Evolutionary conservation across 2,329 filamentous ascomycete species (phyloP).

Genomic region (Lecanosticta acicola): DNA sequence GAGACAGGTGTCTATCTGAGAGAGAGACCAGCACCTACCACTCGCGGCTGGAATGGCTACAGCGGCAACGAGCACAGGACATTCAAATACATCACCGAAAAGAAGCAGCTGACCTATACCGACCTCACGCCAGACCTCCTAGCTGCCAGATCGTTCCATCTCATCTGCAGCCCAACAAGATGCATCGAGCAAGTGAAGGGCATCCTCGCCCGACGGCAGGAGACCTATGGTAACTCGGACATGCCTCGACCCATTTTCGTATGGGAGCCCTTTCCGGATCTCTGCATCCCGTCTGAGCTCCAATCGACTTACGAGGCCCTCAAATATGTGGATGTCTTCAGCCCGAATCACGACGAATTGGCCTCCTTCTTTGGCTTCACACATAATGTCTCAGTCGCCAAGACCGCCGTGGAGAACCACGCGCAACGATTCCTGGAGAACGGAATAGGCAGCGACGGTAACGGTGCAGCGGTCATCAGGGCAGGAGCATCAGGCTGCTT

Average conservation of each 20-base stretch:
- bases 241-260: slow-evolving; percentile 60
- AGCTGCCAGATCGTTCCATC: slow-evolving; percentile 71
- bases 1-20: slow-evolving; percentile 67
- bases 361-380: slow-evolving; percentile 67
- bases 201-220: slow-evolving; percentile 54
- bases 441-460: slow-evolving; percentile 29
- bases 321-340: slow-evolving; percentile 54
- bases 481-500: slow-evolving; percentile 67
- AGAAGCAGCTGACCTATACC: slow-evolving; percentile 68
- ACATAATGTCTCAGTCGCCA: slow-evolving; percentile 32
- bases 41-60: slow-evolving; percentile 90
- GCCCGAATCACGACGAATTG: slow-evolving; percentile 86
- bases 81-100: slow-evolving; percentile 85
- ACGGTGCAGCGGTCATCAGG: slow-evolving; percentile 59
- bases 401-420: slow-evolving; percentile 38
- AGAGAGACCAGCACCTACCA: slow-evolving; percentile 65
- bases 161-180: slow-evolving; percentile 74
- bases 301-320: slow-evolving; percentile 50
- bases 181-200: slow-evolving; percentile 69
- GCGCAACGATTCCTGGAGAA: slow-evolving; percentile 25
- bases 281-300: slow-evolving; percentile 65
- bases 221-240: slow-evolving; percentile 21
- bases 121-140: slow-evolving; percentile 65
- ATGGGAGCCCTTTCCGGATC: slow-evolving; percentile 92
- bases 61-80: slow-evolving; percentile 48